Percentiles rank a stretch among this genome's conserved stretches.
These are phyloP conservation scores for Mortierella sp. DNA, from an alignment of 371 early-diverging fungal species.

Conservation along the genomic window DNA sequence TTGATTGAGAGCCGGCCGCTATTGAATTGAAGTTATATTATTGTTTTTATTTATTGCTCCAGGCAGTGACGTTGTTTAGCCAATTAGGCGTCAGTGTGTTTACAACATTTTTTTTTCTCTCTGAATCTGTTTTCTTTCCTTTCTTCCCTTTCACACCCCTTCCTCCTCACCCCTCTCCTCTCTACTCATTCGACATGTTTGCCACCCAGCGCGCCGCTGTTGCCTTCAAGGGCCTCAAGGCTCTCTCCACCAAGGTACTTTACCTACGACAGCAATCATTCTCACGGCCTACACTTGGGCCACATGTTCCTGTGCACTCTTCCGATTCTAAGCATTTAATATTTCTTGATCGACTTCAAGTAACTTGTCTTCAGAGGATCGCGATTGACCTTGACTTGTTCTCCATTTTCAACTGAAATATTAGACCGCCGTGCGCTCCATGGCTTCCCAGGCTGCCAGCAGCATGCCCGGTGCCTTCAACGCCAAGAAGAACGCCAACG, in stretches of 20 bases:
- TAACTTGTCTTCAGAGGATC: neutral
- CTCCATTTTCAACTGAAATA: neutral
- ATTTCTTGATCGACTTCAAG: constrained; percentile 10
- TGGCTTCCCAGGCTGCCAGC: constrained; percentile 61
- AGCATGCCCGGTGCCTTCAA: constrained; percentile 72
- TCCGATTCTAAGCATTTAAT: neutral
- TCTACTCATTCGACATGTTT: constrained; percentile 32
- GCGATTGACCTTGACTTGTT: neutral
- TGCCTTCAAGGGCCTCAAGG: constrained; percentile 53
- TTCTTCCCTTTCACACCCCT: constrained; percentile 11
- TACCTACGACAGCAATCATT: neutral
- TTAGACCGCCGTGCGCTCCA: constrained; percentile 53
- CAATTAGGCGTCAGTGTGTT: constrained; percentile 7
- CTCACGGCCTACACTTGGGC: neutral
- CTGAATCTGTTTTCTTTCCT: constrained; percentile 6
- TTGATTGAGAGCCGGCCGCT: neutral
- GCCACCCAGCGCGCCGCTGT: constrained; percentile 41
- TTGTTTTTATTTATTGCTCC: no score
- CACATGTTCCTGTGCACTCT: neutral
- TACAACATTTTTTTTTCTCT: neutral
- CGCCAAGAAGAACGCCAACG: constrained; percentile 73
- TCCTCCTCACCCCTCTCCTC: constrained; percentile 1
- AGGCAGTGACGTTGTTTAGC: constrained; percentile 17
- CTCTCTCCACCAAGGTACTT: constrained; percentile 49
- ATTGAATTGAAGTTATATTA: constrained; percentile 4